A percentile compares a stretch with the other conserved stretches of the same genome.
These are phyloP conservation scores for Trematosphaeria pertusa DNA, from an alignment of 2,329 filamentous ascomycete genomes.

Conservation along the genomic window DNA sequence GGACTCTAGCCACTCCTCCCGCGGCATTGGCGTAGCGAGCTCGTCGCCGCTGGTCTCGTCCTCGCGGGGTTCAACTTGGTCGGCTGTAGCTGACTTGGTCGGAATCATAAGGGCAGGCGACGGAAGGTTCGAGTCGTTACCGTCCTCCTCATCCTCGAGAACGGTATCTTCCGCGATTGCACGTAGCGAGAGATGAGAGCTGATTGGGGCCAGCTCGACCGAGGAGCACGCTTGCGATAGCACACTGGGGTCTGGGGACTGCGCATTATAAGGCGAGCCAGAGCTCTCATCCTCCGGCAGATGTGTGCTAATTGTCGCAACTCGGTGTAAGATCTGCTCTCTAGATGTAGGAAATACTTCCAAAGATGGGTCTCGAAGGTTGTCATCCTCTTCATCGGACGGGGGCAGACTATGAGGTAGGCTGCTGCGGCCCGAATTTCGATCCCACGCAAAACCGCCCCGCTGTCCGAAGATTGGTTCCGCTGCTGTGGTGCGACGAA, in stretches of 20 bases:
- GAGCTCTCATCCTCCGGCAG: constrained; percentile 35
- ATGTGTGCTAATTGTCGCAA: constrained; percentile 32
- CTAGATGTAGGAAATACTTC: constrained; percentile 38
- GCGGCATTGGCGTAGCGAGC: not conserved
- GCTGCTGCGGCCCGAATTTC: no score
- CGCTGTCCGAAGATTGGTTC: no score
- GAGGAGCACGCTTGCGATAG: constrained; percentile 41
- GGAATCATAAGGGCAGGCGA: not conserved
- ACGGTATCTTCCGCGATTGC: not conserved
- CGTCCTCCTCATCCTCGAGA: not conserved
- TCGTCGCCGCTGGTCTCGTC: constrained; percentile 2
- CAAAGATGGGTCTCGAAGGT: constrained; percentile 35
- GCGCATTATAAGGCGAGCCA: constrained; percentile 10
- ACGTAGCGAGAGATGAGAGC: not conserved
- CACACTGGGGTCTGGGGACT: constrained; percentile 33
- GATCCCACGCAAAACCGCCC: no score
- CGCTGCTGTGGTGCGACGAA: no score
- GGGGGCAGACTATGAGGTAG: constrained; percentile 36
- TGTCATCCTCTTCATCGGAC: constrained; percentile 37
- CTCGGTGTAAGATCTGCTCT: constrained; percentile 36
- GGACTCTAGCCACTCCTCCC: not conserved
- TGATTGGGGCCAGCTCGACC: constrained; percentile 31
- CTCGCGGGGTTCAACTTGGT: no score
- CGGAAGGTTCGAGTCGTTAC: not conserved
- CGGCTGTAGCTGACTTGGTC: no score